These are phyloP conservation scores for Abeoforma whisleri DNA, from an alignment of 78 protist genomes.

Conservation along the genomic window DNA sequence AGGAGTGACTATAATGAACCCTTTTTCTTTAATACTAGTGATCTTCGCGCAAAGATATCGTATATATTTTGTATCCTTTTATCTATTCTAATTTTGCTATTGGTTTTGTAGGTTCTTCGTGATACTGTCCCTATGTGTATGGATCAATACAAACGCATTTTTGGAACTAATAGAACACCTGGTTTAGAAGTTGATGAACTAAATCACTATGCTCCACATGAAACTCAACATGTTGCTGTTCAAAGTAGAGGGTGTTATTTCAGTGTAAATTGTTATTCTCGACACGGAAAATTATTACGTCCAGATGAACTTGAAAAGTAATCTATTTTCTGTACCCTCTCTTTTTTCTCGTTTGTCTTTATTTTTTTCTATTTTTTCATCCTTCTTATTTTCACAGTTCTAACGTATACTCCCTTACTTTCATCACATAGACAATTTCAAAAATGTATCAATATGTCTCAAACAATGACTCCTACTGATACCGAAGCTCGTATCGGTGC, in stretches of 20 bases:
- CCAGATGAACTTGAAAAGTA: neutral
- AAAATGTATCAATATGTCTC: neutral
- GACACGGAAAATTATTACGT: neutral
- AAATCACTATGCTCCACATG: neutral
- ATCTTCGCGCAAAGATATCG: too few species aligned
- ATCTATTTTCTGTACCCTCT: neutral
- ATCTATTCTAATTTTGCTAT: too few species aligned
- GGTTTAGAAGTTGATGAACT: slow-evolving; percentile 42
- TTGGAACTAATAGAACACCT: slow-evolving; percentile 52
- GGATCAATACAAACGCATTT: slow-evolving; percentile 53
- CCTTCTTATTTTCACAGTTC: too few species aligned
- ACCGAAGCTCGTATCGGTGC: neutral
- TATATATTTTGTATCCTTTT: too few species aligned
- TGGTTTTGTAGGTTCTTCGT: slow-evolving; percentile 28
- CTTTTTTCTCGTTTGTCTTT: too few species aligned
- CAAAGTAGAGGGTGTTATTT: neutral
- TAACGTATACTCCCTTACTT: too few species aligned
- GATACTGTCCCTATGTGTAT: slow-evolving; percentile 63
- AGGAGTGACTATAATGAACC: neutral
- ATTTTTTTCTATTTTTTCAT: too few species aligned
- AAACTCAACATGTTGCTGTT: neutral
- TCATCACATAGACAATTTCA: too few species aligned
- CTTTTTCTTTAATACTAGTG: neutral
- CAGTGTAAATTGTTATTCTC: neutral
- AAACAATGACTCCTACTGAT: neutral